Conservation (phyloP, 2,329 filamentous ascomycete species). For the Metarhizium robertsii region DNA sequence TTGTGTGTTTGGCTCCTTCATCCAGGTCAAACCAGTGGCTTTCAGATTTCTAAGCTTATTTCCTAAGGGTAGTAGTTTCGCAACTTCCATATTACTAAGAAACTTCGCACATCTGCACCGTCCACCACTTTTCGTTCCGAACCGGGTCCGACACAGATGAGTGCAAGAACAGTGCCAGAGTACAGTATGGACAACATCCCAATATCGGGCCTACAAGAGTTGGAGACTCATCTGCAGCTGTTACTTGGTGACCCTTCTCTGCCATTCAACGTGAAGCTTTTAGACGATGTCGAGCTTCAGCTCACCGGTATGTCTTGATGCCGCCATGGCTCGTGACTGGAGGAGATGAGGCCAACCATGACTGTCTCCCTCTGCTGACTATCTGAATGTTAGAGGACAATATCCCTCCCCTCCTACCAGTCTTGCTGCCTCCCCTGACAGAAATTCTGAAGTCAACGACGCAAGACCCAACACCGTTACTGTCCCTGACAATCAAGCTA, state of each 20-base stretch:
- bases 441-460: conserved; percentile 41
- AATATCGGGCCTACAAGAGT: conserved; percentile 42
- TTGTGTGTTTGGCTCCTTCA: too few species aligned
- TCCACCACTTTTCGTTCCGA: neutral
- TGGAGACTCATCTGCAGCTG: conserved; percentile 43
- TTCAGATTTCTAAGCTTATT: too few species aligned
- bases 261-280: conserved; percentile 37
- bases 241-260: conserved; percentile 34
- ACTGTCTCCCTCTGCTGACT: neutral
- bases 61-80: neutral
- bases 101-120: neutral
- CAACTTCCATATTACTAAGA: neutral
- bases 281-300: conserved; percentile 51
- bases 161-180: conserved; percentile 24
- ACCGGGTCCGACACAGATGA: conserved; percentile 13
- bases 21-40: too few species aligned
- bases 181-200: conserved; percentile 32
- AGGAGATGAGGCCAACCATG: neutral
- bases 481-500: conserved; percentile 46
- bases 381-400: conserved; percentile 33
- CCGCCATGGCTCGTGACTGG: neutral
- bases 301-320: conserved; percentile 34
- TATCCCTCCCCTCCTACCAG: conserved; percentile 40
- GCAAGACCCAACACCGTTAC: conserved; percentile 40
- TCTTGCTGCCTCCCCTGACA: conserved; percentile 44